Evolutionary conservation across 176 grass and related monocot species (phyloP).

Genomic region (Thalia dealbata): DNA sequence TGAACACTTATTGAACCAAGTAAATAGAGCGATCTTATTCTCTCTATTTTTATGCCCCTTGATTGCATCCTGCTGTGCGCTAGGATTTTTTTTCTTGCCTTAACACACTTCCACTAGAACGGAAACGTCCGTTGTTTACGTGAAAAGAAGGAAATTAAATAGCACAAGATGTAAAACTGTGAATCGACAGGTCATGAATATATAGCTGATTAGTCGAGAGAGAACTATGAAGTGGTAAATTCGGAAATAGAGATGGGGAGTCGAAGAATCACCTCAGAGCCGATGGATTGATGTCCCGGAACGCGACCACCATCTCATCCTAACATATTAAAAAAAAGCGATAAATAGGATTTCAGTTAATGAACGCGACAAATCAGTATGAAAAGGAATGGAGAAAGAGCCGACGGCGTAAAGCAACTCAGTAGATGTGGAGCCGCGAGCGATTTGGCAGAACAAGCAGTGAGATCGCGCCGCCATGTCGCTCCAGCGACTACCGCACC

Average conservation of each 20-base stretch:
- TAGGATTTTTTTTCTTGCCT: too few species aligned
- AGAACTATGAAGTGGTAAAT: constrained; percentile 1
- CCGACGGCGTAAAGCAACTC: constrained; percentile 63
- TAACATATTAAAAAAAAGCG: constrained; percentile 14
- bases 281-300: constrained; percentile 75
- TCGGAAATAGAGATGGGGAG: constrained; percentile 5
- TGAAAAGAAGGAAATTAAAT: too few species aligned
- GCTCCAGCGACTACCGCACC: neutral
- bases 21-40: too few species aligned
- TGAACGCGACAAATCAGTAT: neutral
- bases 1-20: too few species aligned
- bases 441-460: constrained; percentile 85
- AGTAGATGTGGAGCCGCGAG: constrained; percentile 36
- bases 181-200: neutral
- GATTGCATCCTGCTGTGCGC: too few species aligned
- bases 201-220: neutral
- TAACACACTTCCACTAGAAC: too few species aligned
- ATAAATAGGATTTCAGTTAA: neutral
- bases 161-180: neutral
- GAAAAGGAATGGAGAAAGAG: neutral
- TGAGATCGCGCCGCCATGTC: neutral
- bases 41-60: too few species aligned
- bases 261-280: constrained; percentile 56
- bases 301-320: constrained; percentile 87
- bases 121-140: too few species aligned